Conservation (phyloP, 139 green algal genomes). For the Haematococcus lacustris region DNA sequence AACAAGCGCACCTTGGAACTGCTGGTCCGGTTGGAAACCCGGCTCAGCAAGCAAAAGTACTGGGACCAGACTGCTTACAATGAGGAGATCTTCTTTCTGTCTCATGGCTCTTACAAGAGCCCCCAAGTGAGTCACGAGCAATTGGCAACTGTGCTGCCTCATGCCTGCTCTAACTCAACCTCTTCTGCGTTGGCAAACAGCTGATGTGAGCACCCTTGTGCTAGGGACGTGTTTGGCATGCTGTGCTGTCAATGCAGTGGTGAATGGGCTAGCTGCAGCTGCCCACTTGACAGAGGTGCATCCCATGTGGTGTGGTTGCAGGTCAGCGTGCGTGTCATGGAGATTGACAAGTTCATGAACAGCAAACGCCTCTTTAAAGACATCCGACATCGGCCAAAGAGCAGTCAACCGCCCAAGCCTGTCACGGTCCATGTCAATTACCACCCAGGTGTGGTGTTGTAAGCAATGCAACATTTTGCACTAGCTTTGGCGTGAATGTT, state of each 20-base stretch:
- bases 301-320: not conserved
- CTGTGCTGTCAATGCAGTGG: no score
- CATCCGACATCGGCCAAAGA: slow-evolving; percentile 43
- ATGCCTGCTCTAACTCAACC: no score
- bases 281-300: no score
- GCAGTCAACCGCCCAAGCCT: slow-evolving; percentile 47
- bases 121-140: slow-evolving; percentile 32
- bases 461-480: not conserved
- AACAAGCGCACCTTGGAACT: slow-evolving; percentile 54
- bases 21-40: slow-evolving; percentile 39
- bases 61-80: slow-evolving; percentile 90
- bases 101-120: slow-evolving; percentile 63
- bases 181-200: no score
- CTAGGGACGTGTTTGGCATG: no score
- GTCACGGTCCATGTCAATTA: slow-evolving; percentile 69
- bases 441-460: slow-evolving; percentile 9
- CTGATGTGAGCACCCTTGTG: no score
- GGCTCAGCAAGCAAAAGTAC: slow-evolving; percentile 65
- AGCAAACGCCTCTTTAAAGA: slow-evolving; percentile 71
- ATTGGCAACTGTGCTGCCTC: no score
- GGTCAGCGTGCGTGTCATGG: slow-evolving; percentile 67
- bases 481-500: not conserved
- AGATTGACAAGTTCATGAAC: slow-evolving; percentile 84
- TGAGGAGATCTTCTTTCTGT: slow-evolving; percentile 84
- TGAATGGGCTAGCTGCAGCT: no score